phyloP scores from a whole-genome alignment of 108 stramenopile genomes.

The Schizochytrium sp. region DNA sequence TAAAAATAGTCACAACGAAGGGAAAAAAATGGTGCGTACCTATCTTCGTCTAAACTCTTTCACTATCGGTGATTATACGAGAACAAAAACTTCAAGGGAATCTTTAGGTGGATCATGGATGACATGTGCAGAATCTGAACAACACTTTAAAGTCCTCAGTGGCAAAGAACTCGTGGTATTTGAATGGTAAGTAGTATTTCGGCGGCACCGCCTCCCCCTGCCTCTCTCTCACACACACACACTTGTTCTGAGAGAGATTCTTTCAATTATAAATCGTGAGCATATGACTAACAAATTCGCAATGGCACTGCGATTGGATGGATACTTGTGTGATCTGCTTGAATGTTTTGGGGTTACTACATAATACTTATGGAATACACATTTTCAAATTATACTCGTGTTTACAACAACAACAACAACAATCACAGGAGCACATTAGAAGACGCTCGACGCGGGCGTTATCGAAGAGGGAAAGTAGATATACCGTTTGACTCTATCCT shows the following conservation, averaged over 20 bases:
- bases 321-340: too few relatives aligned
- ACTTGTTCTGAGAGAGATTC: not conserved
- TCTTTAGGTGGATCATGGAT: not conserved
- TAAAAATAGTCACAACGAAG: not conserved
- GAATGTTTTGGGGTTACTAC: too few relatives aligned
- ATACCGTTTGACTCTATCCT: conserved; percentile 25
- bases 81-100: not conserved
- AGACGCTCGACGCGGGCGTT: not conserved
- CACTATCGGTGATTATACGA: conserved; percentile 10
- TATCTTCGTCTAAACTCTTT: conserved; percentile 34
- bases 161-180: conserved; percentile 50
- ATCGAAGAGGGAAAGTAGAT: conserved; percentile 54
- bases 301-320: too few relatives aligned
- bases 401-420: not conserved
- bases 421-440: conserved; percentile 28
- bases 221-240: not conserved
- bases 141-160: conserved; percentile 59
- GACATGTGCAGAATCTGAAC: conserved; percentile 29
- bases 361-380: too few relatives aligned
- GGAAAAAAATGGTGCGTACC: conserved; percentile 13
- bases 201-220: not conserved
- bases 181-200: conserved; percentile 47
- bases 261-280: not conserved
- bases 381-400: too few relatives aligned
- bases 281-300: too few relatives aligned